A percentile compares a stretch with the other conserved stretches of the same genome.
Conservation (phyloP, 1,139 yeast genomes). For the Hyphopichia wangnamkhiaoensis region DNA sequence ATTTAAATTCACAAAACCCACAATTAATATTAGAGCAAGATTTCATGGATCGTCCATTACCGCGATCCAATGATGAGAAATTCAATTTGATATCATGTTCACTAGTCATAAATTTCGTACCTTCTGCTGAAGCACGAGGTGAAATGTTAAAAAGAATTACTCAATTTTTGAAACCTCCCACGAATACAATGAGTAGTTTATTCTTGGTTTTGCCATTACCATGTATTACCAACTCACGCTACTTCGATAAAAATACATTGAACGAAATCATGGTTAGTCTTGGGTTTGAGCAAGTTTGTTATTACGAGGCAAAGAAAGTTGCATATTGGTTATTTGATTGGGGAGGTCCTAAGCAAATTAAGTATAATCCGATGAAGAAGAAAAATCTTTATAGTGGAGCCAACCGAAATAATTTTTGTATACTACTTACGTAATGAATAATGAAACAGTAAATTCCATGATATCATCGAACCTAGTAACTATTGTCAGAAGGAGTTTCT, state of each 20-base stretch:
- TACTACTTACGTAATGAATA: constrained; percentile 1
- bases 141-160: constrained; percentile 68
- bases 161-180: constrained; percentile 49
- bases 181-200: constrained; percentile 32
- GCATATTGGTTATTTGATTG: constrained; percentile 71
- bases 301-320: constrained; percentile 70
- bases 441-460: not conserved
- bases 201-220: constrained; percentile 89
- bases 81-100: constrained; percentile 80
- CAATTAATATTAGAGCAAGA: constrained; percentile 68
- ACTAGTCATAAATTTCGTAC: constrained; percentile 84
- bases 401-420: constrained; percentile 4
- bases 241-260: constrained; percentile 52
- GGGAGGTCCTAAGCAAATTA: constrained; percentile 28
- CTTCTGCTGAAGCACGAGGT: constrained; percentile 70
- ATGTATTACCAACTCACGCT: constrained; percentile 80
- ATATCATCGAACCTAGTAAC: too few species aligned
- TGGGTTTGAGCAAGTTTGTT: constrained; percentile 54
- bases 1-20: constrained; percentile 78
- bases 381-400: constrained; percentile 1
- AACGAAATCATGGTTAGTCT: constrained; percentile 52
- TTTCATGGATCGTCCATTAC: constrained; percentile 76
- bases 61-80: constrained; percentile 40
- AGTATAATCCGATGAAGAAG: not conserved
- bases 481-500: too few species aligned